A percentile compares a stretch with the other conserved stretches of the same genome.
Conservation (phyloP, 106 monocot species). For the Dendrobium huoshanense region DNA sequence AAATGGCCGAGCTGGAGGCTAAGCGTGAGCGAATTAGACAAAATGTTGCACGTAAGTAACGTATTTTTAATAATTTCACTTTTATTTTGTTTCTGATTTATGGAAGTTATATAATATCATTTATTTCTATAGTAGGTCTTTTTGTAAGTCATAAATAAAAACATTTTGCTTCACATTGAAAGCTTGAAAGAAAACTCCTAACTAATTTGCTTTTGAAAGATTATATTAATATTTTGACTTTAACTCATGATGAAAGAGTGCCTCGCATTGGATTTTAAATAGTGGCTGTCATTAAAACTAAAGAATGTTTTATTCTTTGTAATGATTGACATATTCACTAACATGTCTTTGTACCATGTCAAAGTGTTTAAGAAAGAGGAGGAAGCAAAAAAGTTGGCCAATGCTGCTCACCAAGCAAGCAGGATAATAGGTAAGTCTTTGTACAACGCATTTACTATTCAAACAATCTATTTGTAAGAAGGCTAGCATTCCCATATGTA, state of each 20-base stretch:
- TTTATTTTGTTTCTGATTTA: background rate
- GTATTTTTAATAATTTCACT: conserved; percentile 1
- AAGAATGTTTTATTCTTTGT: background rate
- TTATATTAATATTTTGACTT: background rate
- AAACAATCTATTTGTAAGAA: background rate
- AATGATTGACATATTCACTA: background rate
- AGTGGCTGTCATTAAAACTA: background rate
- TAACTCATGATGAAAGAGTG: background rate
- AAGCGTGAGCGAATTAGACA: conserved; percentile 66
- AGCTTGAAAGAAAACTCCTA: background rate
- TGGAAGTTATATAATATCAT: background rate
- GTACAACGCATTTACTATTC: background rate
- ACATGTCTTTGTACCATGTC: conserved; percentile 6
- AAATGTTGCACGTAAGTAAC: conserved; percentile 67
- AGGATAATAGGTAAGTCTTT: conserved; percentile 34
- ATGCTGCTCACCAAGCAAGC: conserved; percentile 8
- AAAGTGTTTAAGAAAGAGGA: conserved; percentile 83
- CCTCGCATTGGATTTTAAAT: no score
- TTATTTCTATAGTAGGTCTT: background rate
- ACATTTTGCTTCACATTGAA: background rate
- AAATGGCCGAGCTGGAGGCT: conserved; percentile 74
- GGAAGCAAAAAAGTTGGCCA: conserved; percentile 52
- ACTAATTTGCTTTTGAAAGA: background rate
- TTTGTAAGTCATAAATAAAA: background rate
- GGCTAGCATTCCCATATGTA: background rate